These are phyloP conservation scores for Pisolithus albus DNA, from an alignment of 768 basidiomycete genomes.

Conservation along the genomic window DNA sequence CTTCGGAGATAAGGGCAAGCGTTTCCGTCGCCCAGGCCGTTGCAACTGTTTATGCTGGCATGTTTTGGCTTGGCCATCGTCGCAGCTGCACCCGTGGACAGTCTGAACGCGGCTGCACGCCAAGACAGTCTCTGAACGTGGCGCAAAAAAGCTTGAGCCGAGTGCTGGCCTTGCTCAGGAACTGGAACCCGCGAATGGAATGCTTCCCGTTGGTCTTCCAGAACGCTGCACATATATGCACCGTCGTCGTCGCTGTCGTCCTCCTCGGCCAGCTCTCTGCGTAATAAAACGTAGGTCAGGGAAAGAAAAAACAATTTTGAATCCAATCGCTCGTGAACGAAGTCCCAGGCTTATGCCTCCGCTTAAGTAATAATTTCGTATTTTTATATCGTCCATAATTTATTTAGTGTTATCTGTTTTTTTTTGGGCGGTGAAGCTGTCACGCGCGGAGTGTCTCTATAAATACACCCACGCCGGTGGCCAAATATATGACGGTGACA, in stretches of 20 bases:
- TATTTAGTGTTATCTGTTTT: too few relatives aligned
- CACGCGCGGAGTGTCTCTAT: neutral
- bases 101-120: slow-evolving; percentile 26
- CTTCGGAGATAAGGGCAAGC: slow-evolving; percentile 1
- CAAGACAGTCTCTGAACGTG: slow-evolving; percentile 31
- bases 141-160: slow-evolving; percentile 16
- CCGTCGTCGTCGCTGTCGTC: neutral
- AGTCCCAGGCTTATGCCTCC: neutral
- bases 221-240: neutral
- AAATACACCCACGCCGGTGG: neutral
- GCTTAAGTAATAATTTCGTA: neutral
- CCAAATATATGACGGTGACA: neutral
- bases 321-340: neutral
- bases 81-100: slow-evolving; percentile 16
- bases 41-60: slow-evolving; percentile 14
- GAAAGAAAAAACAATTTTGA: neutral
- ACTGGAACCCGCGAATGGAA: neutral
- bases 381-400: neutral
- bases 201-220: neutral
- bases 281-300: neutral
- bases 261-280: neutral
- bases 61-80: slow-evolving; percentile 51
- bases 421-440: too few relatives aligned
- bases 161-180: neutral
- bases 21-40: neutral